Conservation (phyloP, 257 asterid genomes). For the Ehretia macrophylla region DNA sequence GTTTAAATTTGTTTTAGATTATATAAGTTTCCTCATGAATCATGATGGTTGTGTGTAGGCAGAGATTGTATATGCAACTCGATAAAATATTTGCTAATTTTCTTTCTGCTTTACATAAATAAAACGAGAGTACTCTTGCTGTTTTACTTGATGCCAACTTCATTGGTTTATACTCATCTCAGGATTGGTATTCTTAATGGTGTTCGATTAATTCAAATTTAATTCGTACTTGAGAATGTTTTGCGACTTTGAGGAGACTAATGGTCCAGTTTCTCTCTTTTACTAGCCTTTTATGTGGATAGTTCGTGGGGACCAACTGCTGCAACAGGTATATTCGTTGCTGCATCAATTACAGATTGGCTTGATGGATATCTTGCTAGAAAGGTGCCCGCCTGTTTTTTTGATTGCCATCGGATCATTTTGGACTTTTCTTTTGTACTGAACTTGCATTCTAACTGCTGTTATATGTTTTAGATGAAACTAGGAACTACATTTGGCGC, state of each 20-base stretch:
- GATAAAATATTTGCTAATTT: neutral
- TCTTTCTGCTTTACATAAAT: neutral
- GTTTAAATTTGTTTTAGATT: no score
- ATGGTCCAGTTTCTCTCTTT: conserved; percentile 1
- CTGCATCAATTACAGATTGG: conserved; percentile 97
- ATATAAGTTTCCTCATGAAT: no score
- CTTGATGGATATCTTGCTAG: conserved; percentile 97
- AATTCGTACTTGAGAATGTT: conserved; percentile 12
- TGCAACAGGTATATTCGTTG: conserved; percentile 76
- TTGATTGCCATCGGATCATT: conserved; percentile 7
- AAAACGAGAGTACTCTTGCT: neutral
- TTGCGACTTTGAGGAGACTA: no score
- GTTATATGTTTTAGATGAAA: conserved; percentile 64
- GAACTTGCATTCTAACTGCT: conserved; percentile 6
- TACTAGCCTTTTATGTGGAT: conserved; percentile 75
- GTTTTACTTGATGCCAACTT: neutral
- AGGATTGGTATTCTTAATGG: neutral
- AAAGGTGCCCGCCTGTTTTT: conserved; percentile 48
- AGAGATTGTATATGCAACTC: neutral
- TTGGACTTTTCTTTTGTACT: neutral
- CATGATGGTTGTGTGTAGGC: no score
- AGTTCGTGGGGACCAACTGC: conserved; percentile 91
- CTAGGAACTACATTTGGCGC: conserved; percentile 95
- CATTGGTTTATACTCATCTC: no score
- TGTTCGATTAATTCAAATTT: neutral